Conservation (phyloP, 306 rosid genomes). For the Styphnolobium japonicum region DNA sequence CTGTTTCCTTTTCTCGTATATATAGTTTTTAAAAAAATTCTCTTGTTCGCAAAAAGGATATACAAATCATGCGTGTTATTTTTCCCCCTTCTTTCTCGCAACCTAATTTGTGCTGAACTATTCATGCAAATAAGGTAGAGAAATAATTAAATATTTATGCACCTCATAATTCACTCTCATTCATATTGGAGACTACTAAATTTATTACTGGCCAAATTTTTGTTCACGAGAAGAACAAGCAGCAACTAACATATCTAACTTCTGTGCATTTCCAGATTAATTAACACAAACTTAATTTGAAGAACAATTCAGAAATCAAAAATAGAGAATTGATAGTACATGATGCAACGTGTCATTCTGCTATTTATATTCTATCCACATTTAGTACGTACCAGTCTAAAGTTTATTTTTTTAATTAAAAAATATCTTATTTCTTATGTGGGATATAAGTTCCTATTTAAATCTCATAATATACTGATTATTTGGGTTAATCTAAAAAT, state of each 20-base stretch:
- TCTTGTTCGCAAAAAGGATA: too few relatives aligned
- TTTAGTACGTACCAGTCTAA: too few relatives aligned
- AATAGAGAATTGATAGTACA: neutral
- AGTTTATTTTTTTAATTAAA: too few relatives aligned
- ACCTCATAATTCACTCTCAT: neutral
- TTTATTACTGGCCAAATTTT: neutral
- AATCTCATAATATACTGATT: too few relatives aligned
- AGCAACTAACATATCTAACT: constrained; percentile 5
- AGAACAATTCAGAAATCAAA: neutral
- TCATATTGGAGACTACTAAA: neutral
- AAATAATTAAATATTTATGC: constrained; percentile 2
- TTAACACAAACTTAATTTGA: neutral
- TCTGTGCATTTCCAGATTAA: neutral
- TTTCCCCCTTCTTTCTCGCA: neutral
- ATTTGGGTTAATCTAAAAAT: too few relatives aligned
- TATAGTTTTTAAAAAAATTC: too few relatives aligned
- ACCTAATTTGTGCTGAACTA: neutral
- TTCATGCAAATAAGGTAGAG: neutral
- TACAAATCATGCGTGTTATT: constrained; percentile 15
- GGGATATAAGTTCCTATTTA: too few relatives aligned
- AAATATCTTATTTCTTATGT: too few relatives aligned
- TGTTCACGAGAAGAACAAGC: neutral
- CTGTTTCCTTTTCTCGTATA: neutral
- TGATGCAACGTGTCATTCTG: neutral
- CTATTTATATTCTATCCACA: neutral